phyloP scores from a whole-genome alignment of 768 basidiomycete species.

The Psilocybe subaeruginosa region DNA sequence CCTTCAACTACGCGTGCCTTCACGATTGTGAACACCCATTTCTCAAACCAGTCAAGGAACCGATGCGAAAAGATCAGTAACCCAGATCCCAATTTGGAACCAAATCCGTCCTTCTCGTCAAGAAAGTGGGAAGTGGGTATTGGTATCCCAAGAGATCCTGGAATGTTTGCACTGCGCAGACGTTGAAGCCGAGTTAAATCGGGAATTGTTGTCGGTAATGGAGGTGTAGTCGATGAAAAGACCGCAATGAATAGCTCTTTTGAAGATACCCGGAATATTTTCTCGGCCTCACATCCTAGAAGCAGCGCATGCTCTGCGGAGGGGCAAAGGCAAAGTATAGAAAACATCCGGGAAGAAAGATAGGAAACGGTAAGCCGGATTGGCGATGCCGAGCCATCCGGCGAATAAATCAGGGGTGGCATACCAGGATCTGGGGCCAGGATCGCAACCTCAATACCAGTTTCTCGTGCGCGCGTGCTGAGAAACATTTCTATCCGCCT shows the following conservation, averaged over 20 bases:
- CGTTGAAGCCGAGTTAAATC: constrained; percentile 16
- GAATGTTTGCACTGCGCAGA: constrained; percentile 13
- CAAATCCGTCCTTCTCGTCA: constrained; percentile 16
- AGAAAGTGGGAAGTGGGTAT: constrained; percentile 22
- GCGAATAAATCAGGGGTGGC: constrained; percentile 25
- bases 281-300: constrained; percentile 39
- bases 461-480: constrained; percentile 32
- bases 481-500: constrained; percentile 37
- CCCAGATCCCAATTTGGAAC: constrained; percentile 21
- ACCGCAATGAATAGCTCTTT: constrained; percentile 35
- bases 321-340: constrained; percentile 39
- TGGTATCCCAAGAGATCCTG: constrained; percentile 7
- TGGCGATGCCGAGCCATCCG: background rate
- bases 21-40: constrained; percentile 34
- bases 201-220: background rate
- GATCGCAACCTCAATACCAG: constrained; percentile 38
- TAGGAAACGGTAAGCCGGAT: constrained; percentile 40
- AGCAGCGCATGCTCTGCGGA: constrained; percentile 47
- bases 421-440: constrained; percentile 37
- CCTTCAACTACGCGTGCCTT: constrained; percentile 53
- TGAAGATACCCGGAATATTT: constrained; percentile 39
- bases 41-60: constrained; percentile 39
- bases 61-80: constrained; percentile 6
- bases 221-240: constrained; percentile 26
- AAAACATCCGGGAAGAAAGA: constrained; percentile 50